Base-by-base conservation (phyloP, 805 yeast genomes). In the Hanseniaspora clermontiae region DNA sequence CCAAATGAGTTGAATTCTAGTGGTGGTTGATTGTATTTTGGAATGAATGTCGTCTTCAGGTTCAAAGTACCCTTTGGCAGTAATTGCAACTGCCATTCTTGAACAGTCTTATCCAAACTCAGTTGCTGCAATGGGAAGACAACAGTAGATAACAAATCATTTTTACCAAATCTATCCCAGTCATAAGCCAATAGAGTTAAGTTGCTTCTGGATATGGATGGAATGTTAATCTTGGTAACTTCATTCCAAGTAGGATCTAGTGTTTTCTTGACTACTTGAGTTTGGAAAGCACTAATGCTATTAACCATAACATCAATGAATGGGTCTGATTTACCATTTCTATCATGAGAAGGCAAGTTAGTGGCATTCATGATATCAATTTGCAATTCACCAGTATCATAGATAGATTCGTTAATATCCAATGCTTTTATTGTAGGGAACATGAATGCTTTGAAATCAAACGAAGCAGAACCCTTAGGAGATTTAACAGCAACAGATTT, bases 171-270 rank as follows among this genome's bases (percentile, higher is more conserved):
- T 65, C 83, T 74, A 68, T 86, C 93, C 91, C 91, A 86, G 67
- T 86, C 93, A 63, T 70, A 78, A 17, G 82, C 79, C 47, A 75
- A 76, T 27, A 82, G 61, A 37, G 67, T 59, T 32, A 84, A 65
- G 17, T 70, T 62, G 29, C 77, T 71, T 64, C 84, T 76, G 1
- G 81, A 70, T 67, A 87, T 78, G 0, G 93, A 83, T 39, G 78
- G 74, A 58, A 85, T 67, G 4, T 85, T 82, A 61, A 87, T 68
- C 4, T 73, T 74, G 27, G 78, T 72, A 8, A 71, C 67, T 62
- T 87, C 93, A 65, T 87, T 82, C 90, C 93, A 89, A 11, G 74
- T 76, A 17, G 95, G 95, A 57, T 79, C 73, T 61, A 85, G 71
- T 0, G 86, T 79, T 65, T 80, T 84, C 69, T 83, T 83, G 58